Base-by-base conservation (phyloP, 306 rosid genomes). In the Medicago lupulina region DNA sequence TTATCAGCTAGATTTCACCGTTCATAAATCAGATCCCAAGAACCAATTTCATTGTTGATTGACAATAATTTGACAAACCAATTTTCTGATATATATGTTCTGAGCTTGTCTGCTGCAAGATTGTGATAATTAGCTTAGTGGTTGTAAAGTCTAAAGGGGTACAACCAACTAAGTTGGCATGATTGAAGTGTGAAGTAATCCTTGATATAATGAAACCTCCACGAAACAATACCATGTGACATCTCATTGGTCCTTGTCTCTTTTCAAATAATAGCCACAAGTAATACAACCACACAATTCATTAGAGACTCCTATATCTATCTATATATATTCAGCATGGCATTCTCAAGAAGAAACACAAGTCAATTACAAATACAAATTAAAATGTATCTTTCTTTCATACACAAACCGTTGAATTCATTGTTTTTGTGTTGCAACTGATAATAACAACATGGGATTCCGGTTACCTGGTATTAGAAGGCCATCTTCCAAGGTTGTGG, bases 241-340 rank as follows among this genome's bases (percentile, higher is more conserved):
- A 2, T 10, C 9, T 43, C 47, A 43, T 34, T 34, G 38, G 38
- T 7, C 38, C 38, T 34, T 34, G 5, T 34, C 38, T 34, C 38
- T 34, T 34, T 5, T 34, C 38, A 34, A 34, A 34, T 43, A 43
- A 43, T 43, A 43, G 49, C 49, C 14, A 43, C 3, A 43, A 34
- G 0, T 49, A 71, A 64, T 8, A 58, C 25, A 43, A 54, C 69
- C 79, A 54, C 75, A 54, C 36, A 55, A 14, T 73, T 73, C 23
- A 43, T 6, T 7, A 6, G 11, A 23, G 59, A 10, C 36, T 46
- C 49, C 13, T 10, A 2, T 17, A 2, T 49, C 31, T 49, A 67
- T 70, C 53, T 78, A 79, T 83, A 76, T 75, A 79, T 58, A 75
- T 41, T 39, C 31, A 69, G 13, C 40, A 59, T 59, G 10, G 8